Percentiles rank a stretch among this genome's conserved stretches.
Evolutionary conservation across 2,329 filamentous ascomycete species (phyloP).

Genomic region (Coleophoma crateriformis): DNA sequence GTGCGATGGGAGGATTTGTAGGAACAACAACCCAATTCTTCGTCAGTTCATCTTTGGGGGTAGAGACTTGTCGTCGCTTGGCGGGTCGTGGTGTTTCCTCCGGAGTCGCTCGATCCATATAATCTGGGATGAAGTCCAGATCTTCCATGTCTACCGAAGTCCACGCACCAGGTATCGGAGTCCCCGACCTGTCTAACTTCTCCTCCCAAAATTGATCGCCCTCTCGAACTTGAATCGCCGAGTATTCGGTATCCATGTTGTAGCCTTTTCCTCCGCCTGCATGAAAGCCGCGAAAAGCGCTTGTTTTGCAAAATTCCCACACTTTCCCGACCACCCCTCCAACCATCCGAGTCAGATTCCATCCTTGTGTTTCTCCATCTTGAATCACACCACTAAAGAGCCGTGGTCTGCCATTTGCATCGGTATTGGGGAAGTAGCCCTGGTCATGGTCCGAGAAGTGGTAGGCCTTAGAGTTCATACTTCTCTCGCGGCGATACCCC

Average conservation of each 20-base stretch:
- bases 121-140: constrained; percentile 35
- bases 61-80: constrained; percentile 42
- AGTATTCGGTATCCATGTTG: constrained; percentile 8
- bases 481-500: constrained; percentile 23
- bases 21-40: constrained; percentile 68
- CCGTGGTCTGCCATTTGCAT: constrained; percentile 14
- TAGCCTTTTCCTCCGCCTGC: constrained; percentile 78
- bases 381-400: constrained; percentile 11
- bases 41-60: constrained; percentile 49
- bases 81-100: constrained; percentile 31
- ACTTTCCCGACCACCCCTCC: constrained; percentile 70
- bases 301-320: constrained; percentile 75
- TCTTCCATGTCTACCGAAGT: neutral
- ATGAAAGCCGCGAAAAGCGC: constrained; percentile 77
- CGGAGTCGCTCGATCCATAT: constrained; percentile 31
- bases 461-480: neutral
- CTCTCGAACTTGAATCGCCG: neutral
- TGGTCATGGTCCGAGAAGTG: neutral
- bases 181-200: constrained; percentile 12
- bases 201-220: constrained; percentile 12
- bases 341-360: constrained; percentile 48
- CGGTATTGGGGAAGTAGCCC: constrained; percentile 11
- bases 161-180: constrained; percentile 18
- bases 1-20: constrained; percentile 1
- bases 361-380: constrained; percentile 47